phyloP scores from a whole-genome alignment of 208 protist species.

The Angomonas deanei region DNA sequence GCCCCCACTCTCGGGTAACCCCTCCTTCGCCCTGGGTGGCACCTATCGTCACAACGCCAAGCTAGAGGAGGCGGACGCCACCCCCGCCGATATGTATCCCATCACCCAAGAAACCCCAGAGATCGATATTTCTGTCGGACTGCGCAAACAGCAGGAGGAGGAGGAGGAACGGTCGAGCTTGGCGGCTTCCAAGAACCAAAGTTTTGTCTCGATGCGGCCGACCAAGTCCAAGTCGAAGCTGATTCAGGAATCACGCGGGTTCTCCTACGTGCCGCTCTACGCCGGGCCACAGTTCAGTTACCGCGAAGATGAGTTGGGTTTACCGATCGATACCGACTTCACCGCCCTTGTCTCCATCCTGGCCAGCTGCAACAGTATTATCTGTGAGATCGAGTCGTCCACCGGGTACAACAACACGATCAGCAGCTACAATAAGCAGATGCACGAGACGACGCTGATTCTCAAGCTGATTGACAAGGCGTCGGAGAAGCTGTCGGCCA shows the following conservation, averaged over 20 bases:
- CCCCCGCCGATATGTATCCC: constrained; percentile 8
- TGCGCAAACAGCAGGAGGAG: constrained; percentile 8
- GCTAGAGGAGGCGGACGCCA: constrained; percentile 1
- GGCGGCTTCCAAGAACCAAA: neutral
- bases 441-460: constrained; percentile 27
- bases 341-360: constrained; percentile 20
- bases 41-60: neutral
- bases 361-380: constrained; percentile 21
- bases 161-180: neutral
- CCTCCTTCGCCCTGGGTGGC: constrained; percentile 3
- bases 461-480: constrained; percentile 20
- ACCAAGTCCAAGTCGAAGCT: constrained; percentile 1
- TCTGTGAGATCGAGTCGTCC: constrained; percentile 21
- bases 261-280: constrained; percentile 16
- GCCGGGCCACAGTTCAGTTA: constrained; percentile 24
- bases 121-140: neutral
- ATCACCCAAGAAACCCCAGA: constrained; percentile 14
- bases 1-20: neutral
- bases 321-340: constrained; percentile 27
- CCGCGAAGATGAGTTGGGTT: constrained; percentile 22
- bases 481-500: constrained; percentile 9
- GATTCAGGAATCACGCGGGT: neutral
- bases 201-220: neutral
- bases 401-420: constrained; percentile 11
- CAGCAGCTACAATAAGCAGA: constrained; percentile 33